phyloP scores from a whole-genome alignment of 192 early-diverging fungal genomes.

The Paraglomus occultum region DNA sequence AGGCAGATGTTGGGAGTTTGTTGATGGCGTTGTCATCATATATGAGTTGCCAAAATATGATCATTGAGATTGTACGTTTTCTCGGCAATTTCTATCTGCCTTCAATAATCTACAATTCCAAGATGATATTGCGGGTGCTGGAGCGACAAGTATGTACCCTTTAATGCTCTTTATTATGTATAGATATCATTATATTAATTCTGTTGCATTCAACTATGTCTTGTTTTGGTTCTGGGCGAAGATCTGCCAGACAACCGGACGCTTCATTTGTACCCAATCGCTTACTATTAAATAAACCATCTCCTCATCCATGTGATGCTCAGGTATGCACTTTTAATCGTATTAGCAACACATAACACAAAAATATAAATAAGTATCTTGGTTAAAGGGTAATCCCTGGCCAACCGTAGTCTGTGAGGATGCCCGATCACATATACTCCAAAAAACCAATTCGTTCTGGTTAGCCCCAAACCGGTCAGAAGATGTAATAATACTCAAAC shows the following conservation, averaged over 20 bases:
- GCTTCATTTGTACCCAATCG: background rate
- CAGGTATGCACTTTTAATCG: background rate
- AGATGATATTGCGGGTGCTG: background rate
- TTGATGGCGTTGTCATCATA: constrained; percentile 1
- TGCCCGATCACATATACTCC: background rate
- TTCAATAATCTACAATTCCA: no score
- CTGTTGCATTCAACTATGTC: constrained; percentile 7
- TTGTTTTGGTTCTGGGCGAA: background rate
- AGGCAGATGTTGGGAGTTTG: background rate
- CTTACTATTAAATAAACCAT: background rate
- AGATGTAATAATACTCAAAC: constrained; percentile 2
- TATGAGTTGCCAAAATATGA: background rate
- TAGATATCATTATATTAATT: constrained; percentile 15
- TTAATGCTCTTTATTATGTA: background rate
- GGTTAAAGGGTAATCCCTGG: background rate
- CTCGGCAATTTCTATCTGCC: background rate
- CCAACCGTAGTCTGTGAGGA: background rate
- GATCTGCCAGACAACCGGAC: background rate
- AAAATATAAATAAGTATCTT: background rate
- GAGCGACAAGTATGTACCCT: constrained; percentile 11
- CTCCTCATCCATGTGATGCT: background rate
- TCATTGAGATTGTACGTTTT: background rate
- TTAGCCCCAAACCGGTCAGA: constrained; percentile 9
- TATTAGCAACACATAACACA: background rate
- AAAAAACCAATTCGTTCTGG: constrained; percentile 9